Evolutionary conservation across 2,329 filamentous ascomycete genomes (phyloP).

Genomic region (Scytalidium lignicola): DNA sequence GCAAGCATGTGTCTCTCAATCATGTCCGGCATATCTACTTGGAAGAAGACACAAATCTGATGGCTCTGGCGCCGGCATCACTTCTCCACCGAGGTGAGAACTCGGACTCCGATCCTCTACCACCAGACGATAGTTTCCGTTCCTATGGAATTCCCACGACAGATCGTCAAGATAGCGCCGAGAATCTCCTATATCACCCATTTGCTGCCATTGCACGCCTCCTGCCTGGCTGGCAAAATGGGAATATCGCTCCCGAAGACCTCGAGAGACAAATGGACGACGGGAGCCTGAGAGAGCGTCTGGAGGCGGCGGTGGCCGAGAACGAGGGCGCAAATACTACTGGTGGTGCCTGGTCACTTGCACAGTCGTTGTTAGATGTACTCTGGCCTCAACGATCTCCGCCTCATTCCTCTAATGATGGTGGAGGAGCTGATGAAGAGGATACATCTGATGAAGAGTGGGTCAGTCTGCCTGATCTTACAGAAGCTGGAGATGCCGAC

Average conservation of each 20-base stretch:
- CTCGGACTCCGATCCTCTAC: conserved; percentile 28
- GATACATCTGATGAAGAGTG: neutral
- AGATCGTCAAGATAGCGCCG: conserved; percentile 6
- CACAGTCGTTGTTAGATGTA: conserved; percentile 1
- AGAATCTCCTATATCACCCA: conserved; percentile 13
- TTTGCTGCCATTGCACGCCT: conserved; percentile 21
- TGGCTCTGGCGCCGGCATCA: conserved; percentile 23
- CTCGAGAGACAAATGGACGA: conserved; percentile 2
- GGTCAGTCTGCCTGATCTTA: no score
- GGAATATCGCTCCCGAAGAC: neutral
- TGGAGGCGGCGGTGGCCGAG: conserved; percentile 1
- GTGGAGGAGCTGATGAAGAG: no score
- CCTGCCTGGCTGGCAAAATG: conserved; percentile 10
- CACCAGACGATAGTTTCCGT: conserved; percentile 25
- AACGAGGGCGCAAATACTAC: neutral
- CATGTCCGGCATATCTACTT: conserved; percentile 28
- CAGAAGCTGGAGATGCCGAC: no score
- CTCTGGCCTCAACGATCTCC: neutral
- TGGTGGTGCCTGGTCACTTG: neutral
- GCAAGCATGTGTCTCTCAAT: conserved; percentile 23
- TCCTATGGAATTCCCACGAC: conserved; percentile 21
- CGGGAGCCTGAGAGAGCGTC: neutral
- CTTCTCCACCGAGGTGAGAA: conserved; percentile 26
- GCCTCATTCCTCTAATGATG: neutral
- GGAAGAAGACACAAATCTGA: conserved; percentile 26